Percentiles rank a stretch among this genome's conserved stretches.
phyloP scores from a whole-genome alignment of 257 asterid genomes.

The Henckelia pumila region DNA sequence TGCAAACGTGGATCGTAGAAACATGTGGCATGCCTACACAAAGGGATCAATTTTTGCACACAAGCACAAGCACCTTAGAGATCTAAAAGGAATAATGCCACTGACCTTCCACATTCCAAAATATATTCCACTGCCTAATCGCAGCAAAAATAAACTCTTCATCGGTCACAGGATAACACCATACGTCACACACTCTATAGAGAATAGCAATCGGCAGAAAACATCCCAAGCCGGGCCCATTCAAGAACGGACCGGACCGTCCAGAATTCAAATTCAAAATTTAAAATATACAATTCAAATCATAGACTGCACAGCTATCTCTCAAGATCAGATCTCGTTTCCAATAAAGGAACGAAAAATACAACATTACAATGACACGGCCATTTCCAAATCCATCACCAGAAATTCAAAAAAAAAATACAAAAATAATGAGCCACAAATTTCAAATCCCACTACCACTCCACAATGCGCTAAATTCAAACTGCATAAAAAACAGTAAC shows the following conservation, averaged over 20 bases:
- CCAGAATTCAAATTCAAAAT: background rate
- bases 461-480: constrained; percentile 8
- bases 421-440: constrained; percentile 8
- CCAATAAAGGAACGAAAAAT: constrained; percentile 14
- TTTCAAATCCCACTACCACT: constrained; percentile 20
- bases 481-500: background rate
- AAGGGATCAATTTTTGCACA: background rate
- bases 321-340: constrained; percentile 58
- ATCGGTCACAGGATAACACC: background rate
- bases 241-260: constrained; percentile 10
- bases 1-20: background rate
- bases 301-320: constrained; percentile 23
- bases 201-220: background rate
- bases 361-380: constrained; percentile 13
- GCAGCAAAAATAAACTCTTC: background rate
- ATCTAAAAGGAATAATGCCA: background rate
- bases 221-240: constrained; percentile 10
- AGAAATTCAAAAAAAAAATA: constrained; percentile 15
- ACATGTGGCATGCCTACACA: background rate
- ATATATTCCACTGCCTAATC: background rate
- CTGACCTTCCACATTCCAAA: background rate
- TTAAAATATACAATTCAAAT: constrained; percentile 16
- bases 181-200: background rate
- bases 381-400: constrained; percentile 29
- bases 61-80: background rate